Evolutionary conservation across 2,329 filamentous ascomycete genomes (phyloP), one percentile per base, ranked within the genome.

Genomic region (Colletotrichum shisoi): DNA sequence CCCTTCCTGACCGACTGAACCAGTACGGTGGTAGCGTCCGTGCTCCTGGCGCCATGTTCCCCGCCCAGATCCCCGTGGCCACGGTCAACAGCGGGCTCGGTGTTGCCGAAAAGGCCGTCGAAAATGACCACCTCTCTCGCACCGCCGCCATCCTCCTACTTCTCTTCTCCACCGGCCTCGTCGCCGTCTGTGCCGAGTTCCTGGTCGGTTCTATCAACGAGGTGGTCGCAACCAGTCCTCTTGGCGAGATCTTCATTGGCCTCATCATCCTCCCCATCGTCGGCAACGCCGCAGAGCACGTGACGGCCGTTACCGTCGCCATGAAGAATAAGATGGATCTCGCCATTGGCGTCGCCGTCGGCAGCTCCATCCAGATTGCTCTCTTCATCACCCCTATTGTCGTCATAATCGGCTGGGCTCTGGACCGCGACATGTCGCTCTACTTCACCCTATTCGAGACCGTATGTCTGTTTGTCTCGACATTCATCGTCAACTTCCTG

Each of bases 391-490:
- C 89, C 4, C 89, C 89, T 0, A 79, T 91, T 19, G 84, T 91
- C 39, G 89, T 92, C 39, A 86, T 91, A 27, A 80, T 91, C 21
- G 89, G 89, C n/a, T 92, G 89, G 89, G 84, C 84, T 68, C 84
- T 91, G 76, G 79, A 83, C 68, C 85, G 85, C 67, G 82, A 88
- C n/a, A 91, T 92, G 88, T 86, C 90, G 34, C 83, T 96, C 40
- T 93, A 94, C 80, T 96, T 96, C 77, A 92, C 92, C 68, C 84
- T 93, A 56, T 96, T 96, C 78, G 92, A 96, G 84, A 96, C 92
- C 0, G 91, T 95, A 24, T 92, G 90, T 63, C 85, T 96, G 73
- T 96, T 96, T 77, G 87, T 94, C 58, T 91, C 88, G 58, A 89
- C 93, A 8, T 89, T 96, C 70, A 93, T 96, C 70, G 91, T 94